These are phyloP conservation scores for Pichia paraexigua DNA, from an alignment of 805 yeast genomes.

Conservation along the genomic window DNA sequence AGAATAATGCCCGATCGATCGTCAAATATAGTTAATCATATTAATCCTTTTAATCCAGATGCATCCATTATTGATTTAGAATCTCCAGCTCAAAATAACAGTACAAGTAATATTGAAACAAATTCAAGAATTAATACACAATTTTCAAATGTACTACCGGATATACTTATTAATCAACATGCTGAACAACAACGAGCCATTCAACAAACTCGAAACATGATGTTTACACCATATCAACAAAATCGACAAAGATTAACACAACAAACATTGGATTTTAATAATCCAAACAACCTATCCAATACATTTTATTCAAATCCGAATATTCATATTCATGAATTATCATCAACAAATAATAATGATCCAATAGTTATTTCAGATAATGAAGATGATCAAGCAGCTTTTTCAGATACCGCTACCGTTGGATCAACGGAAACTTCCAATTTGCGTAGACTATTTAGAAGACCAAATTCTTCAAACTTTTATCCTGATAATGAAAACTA, in stretches of 20 bases:
- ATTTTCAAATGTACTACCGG: not conserved
- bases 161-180: not conserved
- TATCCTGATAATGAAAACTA: not conserved
- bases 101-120: not conserved
- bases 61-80: not conserved
- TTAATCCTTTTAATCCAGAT: not conserved
- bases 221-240: not conserved
- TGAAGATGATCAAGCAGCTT: not conserved
- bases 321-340: not conserved
- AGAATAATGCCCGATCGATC: not conserved
- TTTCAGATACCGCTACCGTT: slow-evolving; percentile 5
- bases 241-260: not conserved
- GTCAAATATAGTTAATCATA: not conserved
- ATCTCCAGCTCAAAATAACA: not conserved
- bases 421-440: not conserved
- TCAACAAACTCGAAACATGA: not conserved
- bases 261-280: not conserved
- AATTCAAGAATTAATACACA: not conserved
- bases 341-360: slow-evolving; percentile 6
- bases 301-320: slow-evolving; percentile 4
- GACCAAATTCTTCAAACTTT: not conserved
- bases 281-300: not conserved
- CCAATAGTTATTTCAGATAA: slow-evolving; percentile 15
- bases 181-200: not conserved
- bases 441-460: not conserved